Evolutionary conservation across 176 grass and related monocot genomes (phyloP), one percentile per base, ranked within the genome.

Genomic region (Pharus latifolius): DNA sequence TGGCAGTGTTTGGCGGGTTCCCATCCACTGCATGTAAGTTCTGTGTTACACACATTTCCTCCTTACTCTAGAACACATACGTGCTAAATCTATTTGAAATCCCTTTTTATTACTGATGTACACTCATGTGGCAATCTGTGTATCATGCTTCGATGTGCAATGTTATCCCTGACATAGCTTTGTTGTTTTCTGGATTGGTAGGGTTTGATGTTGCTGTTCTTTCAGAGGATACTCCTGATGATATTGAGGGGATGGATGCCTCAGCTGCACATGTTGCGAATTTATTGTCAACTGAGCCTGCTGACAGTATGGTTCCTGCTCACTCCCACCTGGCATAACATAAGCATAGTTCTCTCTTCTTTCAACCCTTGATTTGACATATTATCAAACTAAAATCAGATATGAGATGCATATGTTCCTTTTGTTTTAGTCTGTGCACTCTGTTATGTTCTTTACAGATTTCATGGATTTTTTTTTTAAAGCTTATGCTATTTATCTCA

Each of bases 161-260:
- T 64, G 49, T 7, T 65, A 12, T 73, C 12, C 7, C 17, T 38
- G 41, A 26, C 40, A 81, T 57, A 45, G 19, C 24, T 47, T 16
- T 32, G 1, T 31, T 28, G 23, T 31, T 57, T 76, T 17, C 16
- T 78, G 60, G 3, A 67, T 81, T 53, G 30, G 25, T 74, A 99
- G 95, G 95, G 95, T 99, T 94, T 82, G 87, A 94, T 63, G 95
- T 91, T 77, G 75, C 76, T 49, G 95, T 94, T 35, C 81, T 99
- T 51, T 94, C 95, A 63, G 90, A 94, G 60, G 84, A 91, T 48
- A 73, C 81, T 64, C 76, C 84, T 79, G 78, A 81, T 79, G 90
- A 99, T 78, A 45, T 84, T 38, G 87, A 88, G 79, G 95, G 95
- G 22, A 46, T 94, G 87, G 95, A 99, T 85, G 81, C 90, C 22